Conservation (phyloP, 768 basidiomycete species). For the Megacollybia marginata region DNA sequence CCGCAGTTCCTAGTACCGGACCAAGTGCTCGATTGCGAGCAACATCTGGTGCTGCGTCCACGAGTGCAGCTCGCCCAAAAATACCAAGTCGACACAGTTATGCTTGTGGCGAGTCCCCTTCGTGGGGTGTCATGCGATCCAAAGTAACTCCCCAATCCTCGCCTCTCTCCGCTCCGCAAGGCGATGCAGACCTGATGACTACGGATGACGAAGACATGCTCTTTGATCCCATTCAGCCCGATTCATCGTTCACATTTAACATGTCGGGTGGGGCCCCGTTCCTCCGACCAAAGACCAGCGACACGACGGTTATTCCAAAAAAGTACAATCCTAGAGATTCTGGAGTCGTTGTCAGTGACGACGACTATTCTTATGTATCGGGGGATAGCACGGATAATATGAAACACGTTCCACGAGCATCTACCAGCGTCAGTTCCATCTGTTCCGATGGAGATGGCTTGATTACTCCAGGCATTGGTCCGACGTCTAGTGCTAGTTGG, state of each 20-base stretch:
- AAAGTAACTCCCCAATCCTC: slow-evolving; percentile 41
- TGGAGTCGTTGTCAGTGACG: slow-evolving; percentile 55
- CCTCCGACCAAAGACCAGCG: slow-evolving; percentile 33
- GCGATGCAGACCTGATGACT: slow-evolving; percentile 16
- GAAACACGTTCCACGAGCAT: slow-evolving; percentile 45
- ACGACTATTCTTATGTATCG: slow-evolving; percentile 34
- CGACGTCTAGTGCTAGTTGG: slow-evolving; percentile 55
- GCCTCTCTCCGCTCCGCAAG: slow-evolving; percentile 20
- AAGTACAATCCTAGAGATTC: slow-evolving; percentile 74
- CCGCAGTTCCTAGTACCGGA: slow-evolving; percentile 27
- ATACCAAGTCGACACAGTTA: slow-evolving; percentile 57
- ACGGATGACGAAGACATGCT: slow-evolving; percentile 41
- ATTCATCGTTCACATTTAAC: slow-evolving; percentile 50
- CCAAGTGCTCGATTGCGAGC: slow-evolving; percentile 22
- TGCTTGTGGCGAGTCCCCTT: slow-evolving; percentile 31
- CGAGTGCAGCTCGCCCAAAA: slow-evolving; percentile 20
- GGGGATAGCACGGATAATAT: slow-evolving; percentile 17
- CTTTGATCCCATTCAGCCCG: slow-evolving; percentile 36
- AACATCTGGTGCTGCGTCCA: slow-evolving; percentile 18
- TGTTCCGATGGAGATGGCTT: slow-evolving; percentile 55
- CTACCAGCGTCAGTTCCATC: slow-evolving; percentile 56
- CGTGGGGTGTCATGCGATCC: slow-evolving; percentile 32
- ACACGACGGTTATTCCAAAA: slow-evolving; percentile 36
- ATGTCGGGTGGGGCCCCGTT: slow-evolving; percentile 53
- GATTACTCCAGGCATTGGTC: slow-evolving; percentile 59